Evolutionary conservation across 805 yeast species (phyloP), one percentile per base, ranked within the genome.

Genomic region (Yamadazyma olivae): DNA sequence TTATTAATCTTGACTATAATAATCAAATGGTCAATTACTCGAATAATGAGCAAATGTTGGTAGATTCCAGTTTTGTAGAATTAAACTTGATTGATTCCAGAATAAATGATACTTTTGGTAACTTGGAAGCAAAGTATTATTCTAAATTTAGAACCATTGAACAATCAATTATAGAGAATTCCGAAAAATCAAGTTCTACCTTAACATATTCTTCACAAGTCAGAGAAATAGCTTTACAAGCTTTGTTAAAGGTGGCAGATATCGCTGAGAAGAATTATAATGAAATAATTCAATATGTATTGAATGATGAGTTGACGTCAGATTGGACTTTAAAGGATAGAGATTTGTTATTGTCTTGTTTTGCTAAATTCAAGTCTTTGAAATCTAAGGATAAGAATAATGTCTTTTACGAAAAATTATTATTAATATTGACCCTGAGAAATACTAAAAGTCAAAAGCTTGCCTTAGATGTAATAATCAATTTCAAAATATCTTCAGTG

Each of bases 391-490:
- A 69, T 29, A 67, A 71, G 13, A 64, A 79, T 17, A 75, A 71
- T 1, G 74, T 71, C 16, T 72, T 93, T 3, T 71, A 70, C 41
- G 59, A 62, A 1, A 70, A 77, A 32, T 57, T 83, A 30, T 57
- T 84, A 34, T 59, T 63, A 17, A 64, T 83, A 30, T 59, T 93
- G 27, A 74, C 86, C 5, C 79, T 81, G 53, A 75, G 79, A 48
- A 74, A 70, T 30, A 53, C 74, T 1, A 77, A 74, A 6, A 70
- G 82, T 1, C 97, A 91, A 59, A 79, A 77, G 43, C 57, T 78
- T 21, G 93, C 96, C 0, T 65, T 93, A 31, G 73, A 76, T 30
- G 81, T 83, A 27, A 51, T 93, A 4, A 58, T 88, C 24, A 77
- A 83, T 26, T 83, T 75, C 68, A 79, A 80, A 45, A 67, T 73